These are phyloP conservation scores for Trapa incisa DNA, from an alignment of 345 rosid species.

Conservation along the genomic window DNA sequence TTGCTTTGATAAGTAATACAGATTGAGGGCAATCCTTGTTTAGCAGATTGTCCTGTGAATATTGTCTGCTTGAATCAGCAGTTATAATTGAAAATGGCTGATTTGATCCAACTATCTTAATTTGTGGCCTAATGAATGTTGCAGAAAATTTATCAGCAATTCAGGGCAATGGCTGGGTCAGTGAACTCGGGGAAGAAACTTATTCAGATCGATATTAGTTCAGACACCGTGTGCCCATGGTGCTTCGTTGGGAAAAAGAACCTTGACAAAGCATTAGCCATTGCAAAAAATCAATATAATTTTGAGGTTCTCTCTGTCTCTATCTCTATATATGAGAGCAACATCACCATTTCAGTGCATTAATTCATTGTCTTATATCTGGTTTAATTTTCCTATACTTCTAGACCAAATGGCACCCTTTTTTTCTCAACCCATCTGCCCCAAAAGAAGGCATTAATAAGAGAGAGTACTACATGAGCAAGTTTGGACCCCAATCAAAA, in stretches of 20 bases:
- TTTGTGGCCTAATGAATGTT: not conserved
- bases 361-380: no score
- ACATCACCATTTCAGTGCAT: not conserved
- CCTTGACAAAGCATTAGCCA: conserved; percentile 67
- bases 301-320: conserved; percentile 55
- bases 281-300: conserved; percentile 45
- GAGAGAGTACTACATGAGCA: conserved; percentile 33
- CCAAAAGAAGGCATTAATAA: conserved; percentile 81
- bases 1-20: not conserved
- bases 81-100: not conserved
- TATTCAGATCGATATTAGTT: conserved; percentile 51
- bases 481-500: conserved; percentile 50
- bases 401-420: conserved; percentile 84
- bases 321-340: conserved; percentile 3
- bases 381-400: conserved; percentile 1
- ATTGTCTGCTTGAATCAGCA: not conserved
- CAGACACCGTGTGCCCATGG: conserved; percentile 86
- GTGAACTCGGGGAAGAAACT: conserved; percentile 36
- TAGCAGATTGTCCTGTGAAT: not conserved
- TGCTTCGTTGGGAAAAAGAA: conserved; percentile 74
- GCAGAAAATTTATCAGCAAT: conserved; percentile 14
- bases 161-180: conserved; percentile 41
- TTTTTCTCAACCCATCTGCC: conserved; percentile 46
- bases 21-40: not conserved
- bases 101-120: not conserved